Evolutionary conservation across 148 eudicot genomes (phyloP).

Genomic region (Euryodendron excelsum): DNA sequence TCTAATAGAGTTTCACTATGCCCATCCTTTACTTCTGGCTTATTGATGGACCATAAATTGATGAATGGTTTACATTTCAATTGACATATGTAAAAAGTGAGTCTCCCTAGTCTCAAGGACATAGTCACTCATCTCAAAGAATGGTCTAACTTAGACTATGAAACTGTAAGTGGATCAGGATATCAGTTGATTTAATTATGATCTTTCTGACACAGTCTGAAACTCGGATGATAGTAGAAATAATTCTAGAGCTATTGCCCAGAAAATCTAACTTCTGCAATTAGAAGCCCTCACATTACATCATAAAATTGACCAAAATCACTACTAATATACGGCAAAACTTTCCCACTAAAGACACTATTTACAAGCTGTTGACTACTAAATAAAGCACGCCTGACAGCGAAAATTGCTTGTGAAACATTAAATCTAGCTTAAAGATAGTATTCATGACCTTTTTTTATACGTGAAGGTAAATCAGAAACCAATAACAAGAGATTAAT

Average conservation of each 20-base stretch:
- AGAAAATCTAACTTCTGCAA: neutral
- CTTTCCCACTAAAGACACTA: neutral
- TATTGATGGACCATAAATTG: neutral
- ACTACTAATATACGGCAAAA: neutral
- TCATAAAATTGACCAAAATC: neutral
- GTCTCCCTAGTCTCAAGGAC: neutral
- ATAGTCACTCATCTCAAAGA: neutral
- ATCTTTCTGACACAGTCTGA: neutral
- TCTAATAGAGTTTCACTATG: too few species aligned
- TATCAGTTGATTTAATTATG: neutral
- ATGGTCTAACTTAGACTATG: neutral
- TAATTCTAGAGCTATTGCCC: neutral
- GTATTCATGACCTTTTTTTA: neutral
- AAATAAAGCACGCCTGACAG: neutral
- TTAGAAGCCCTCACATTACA: neutral
- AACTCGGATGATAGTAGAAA: neutral
- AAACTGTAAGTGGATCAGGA: neutral
- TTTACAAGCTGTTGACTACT: constrained; percentile 3
- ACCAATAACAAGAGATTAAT: neutral
- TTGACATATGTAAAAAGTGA: neutral
- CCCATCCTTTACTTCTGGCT: neutral
- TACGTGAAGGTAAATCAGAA: neutral
- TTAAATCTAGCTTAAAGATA: neutral
- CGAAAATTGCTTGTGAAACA: constrained; percentile 3
- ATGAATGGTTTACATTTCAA: neutral